Percentiles rank a stretch among this genome's conserved stretches.
Evolutionary conservation across 2,329 filamentous ascomycete species (phyloP).

Genomic region (Hymenoscyphus fructigenus): DNA sequence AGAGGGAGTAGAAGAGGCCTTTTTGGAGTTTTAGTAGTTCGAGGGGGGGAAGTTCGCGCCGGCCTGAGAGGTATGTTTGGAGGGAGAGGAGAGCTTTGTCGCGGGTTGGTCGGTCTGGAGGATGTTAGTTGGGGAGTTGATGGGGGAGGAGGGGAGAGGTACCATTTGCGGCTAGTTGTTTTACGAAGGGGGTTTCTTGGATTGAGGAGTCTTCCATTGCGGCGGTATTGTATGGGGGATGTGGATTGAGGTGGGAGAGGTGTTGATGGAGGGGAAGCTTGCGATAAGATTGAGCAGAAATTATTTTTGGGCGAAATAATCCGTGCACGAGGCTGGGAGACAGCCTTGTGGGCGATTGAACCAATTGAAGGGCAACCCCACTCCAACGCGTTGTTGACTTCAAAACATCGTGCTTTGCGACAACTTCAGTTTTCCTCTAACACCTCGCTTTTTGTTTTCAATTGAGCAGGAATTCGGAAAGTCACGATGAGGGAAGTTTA

Average conservation of each 20-base stretch:
- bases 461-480: background rate
- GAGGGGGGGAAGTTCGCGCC: slow-evolving; percentile 58
- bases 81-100: slow-evolving; percentile 76
- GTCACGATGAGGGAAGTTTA: background rate
- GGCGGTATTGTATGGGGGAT: background rate
- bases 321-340: background rate
- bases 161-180: slow-evolving; percentile 40
- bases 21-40: slow-evolving; percentile 92
- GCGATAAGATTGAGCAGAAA: slow-evolving; percentile 8
- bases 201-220: slow-evolving; percentile 22
- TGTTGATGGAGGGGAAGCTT: slow-evolving; percentile 3
- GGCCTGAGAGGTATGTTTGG: slow-evolving; percentile 67
- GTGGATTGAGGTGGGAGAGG: background rate
- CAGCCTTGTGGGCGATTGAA: background rate
- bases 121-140: slow-evolving; percentile 3
- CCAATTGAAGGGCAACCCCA: background rate
- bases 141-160: slow-evolving; percentile 6
- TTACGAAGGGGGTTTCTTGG: slow-evolving; percentile 37
- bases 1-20: slow-evolving; percentile 88
- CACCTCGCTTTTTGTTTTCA: background rate
- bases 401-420: background rate
- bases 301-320: slow-evolving; percentile 4
- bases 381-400: background rate
- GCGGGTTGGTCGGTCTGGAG: slow-evolving; percentile 71
- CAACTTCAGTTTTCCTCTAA: background rate